Conservation (phyloP, 306 rosid species). For the Fagus sylvatica region DNA sequence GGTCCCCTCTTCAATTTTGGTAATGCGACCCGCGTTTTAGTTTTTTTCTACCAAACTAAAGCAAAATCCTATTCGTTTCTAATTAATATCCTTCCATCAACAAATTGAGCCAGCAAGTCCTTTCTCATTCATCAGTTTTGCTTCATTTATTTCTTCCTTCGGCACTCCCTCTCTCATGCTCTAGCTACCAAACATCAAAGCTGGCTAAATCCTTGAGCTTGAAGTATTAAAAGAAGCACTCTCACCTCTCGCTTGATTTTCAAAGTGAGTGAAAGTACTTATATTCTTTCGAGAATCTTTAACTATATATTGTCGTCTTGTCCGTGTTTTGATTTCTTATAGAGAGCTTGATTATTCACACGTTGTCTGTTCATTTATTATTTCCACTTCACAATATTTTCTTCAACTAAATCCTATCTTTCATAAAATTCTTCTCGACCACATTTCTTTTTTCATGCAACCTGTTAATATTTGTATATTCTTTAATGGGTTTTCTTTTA, state of each 20-base stretch:
- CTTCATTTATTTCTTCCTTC: too few relatives aligned
- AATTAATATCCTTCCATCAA: background rate
- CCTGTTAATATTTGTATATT: background rate
- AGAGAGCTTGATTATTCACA: background rate
- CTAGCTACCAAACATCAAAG: background rate
- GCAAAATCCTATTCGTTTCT: background rate
- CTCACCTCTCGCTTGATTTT: background rate
- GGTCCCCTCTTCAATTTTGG: slow-evolving; percentile 4
- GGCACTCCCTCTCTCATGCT: too few relatives aligned
- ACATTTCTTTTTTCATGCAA: background rate
- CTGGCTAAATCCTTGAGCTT: background rate
- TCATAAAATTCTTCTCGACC: background rate
- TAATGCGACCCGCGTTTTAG: background rate
- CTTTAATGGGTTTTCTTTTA: background rate
- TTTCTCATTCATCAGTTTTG: too few relatives aligned
- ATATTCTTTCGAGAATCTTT: background rate
- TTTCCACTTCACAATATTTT: background rate
- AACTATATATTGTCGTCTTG: too few relatives aligned
- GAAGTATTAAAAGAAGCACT: background rate
- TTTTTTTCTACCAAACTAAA: background rate
- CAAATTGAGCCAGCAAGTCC: background rate
- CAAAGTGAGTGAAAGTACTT: background rate
- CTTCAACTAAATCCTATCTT: background rate
- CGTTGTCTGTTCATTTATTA: background rate
- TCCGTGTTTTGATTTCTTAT: background rate